A percentile compares a stretch with the other conserved stretches of the same genome.
Evolutionary conservation across 2,329 filamentous ascomycete genomes (phyloP).

Genomic region (Apiospora koreana): DNA sequence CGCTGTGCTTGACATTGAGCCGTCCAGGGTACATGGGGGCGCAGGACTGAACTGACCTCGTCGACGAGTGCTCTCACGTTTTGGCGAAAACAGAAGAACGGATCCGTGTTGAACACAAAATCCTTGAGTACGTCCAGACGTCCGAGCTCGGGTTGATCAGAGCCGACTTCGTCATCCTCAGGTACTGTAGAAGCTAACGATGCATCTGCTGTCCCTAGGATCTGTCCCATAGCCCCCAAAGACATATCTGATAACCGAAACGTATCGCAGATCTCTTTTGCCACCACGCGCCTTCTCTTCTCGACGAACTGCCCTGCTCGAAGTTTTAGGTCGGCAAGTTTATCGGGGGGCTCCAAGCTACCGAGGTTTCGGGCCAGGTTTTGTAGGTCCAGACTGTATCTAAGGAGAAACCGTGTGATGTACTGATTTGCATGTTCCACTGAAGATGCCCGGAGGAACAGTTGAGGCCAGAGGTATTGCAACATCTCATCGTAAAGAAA

Average conservation of each 20-base stretch:
- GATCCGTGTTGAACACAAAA: constrained; percentile 3
- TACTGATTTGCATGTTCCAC: neutral
- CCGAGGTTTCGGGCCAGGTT: neutral
- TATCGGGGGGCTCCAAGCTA: neutral
- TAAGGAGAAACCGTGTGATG: neutral
- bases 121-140: neutral
- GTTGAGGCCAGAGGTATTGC: neutral
- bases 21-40: neutral
- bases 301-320: neutral
- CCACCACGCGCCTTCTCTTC: neutral
- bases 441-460: neutral
- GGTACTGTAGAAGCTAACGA: neutral
- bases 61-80: neutral
- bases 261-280: neutral
- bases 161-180: neutral
- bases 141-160: neutral
- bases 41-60: neutral
- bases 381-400: neutral
- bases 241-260: neutral
- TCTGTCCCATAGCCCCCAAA: neutral
- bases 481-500: neutral
- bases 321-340: neutral
- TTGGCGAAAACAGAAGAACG: neutral
- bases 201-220: neutral
- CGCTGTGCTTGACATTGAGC: neutral